Evolutionary conservation across 495 filamentous ascomycete genomes (phyloP).

Genomic region (Xylaria bambusicola): DNA sequence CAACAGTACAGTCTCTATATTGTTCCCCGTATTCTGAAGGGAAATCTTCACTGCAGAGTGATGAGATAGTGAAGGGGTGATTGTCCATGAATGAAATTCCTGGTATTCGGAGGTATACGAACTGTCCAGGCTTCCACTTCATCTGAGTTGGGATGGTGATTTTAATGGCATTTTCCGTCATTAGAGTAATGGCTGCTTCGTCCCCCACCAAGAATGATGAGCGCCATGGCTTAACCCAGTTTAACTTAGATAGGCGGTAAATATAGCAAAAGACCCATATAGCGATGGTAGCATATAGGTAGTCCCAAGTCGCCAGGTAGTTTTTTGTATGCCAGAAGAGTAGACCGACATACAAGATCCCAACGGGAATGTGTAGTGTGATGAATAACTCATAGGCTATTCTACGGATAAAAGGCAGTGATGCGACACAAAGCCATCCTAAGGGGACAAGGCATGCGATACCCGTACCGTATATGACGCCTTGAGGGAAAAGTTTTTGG

Average conservation of each 20-base stretch:
- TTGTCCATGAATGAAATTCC: conserved; percentile 87
- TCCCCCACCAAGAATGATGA: conserved; percentile 83
- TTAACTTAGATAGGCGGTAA: conserved; percentile 72
- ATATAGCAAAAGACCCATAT: conserved; percentile 73
- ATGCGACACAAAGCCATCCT: conserved; percentile 78
- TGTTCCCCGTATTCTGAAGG: conserved; percentile 84
- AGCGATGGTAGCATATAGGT: conserved; percentile 77
- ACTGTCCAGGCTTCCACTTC: conserved; percentile 91
- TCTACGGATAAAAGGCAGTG: conserved; percentile 66
- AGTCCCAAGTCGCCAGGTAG: conserved; percentile 87
- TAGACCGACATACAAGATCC: conserved; percentile 77
- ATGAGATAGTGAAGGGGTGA: conserved; percentile 94
- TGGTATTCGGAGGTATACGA: conserved; percentile 91
- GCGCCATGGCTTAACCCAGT: conserved; percentile 82
- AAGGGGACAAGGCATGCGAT: conserved; percentile 84
- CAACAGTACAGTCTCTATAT: conserved; percentile 83
- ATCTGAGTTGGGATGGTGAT: conserved; percentile 91
- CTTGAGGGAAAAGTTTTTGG: conserved; percentile 60
- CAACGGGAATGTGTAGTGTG: conserved; percentile 75
- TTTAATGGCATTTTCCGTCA: conserved; percentile 90
- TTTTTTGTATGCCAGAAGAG: conserved; percentile 97
- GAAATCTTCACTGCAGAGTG: conserved; percentile 79
- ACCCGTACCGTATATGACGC: conserved; percentile 82
- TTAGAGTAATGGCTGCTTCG: conserved; percentile 79
- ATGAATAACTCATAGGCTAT: conserved; percentile 81